Conservation (phyloP, 73 alveolate genomes). For the Paramecium tetraurelia region DNA sequence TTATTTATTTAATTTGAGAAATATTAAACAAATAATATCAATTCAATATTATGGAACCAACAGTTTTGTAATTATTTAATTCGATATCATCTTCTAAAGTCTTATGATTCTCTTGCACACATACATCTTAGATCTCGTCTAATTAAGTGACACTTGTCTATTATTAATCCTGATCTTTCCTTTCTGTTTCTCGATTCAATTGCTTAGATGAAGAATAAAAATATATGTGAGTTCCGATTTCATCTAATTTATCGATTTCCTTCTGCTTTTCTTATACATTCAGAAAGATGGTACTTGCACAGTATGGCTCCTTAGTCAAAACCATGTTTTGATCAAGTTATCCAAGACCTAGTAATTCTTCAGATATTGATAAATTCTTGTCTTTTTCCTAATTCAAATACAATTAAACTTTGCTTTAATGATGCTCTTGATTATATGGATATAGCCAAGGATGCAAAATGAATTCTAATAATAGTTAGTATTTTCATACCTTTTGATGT, state of each 20-base stretch:
- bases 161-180: neutral
- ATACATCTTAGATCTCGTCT: neutral
- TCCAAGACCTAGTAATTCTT: neutral
- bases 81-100: neutral
- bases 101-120: neutral
- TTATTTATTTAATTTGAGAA: neutral
- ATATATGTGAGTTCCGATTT: neutral
- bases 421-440: neutral
- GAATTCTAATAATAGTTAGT: neutral
- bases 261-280: neutral
- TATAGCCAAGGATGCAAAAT: conserved; percentile 3
- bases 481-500: neutral
- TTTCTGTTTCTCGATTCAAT: neutral
- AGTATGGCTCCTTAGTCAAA: neutral
- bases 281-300: neutral
- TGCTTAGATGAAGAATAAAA: neutral
- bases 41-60: neutral
- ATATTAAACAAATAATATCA: neutral
- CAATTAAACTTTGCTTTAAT: neutral
- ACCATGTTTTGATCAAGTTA: neutral
- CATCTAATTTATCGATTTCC: neutral
- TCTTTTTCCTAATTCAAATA: neutral
- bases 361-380: neutral
- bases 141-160: neutral
- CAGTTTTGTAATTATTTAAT: neutral